Evolutionary conservation across 2,329 filamentous ascomycete species (phyloP).

Genomic region (Chaetomium sp.): DNA sequence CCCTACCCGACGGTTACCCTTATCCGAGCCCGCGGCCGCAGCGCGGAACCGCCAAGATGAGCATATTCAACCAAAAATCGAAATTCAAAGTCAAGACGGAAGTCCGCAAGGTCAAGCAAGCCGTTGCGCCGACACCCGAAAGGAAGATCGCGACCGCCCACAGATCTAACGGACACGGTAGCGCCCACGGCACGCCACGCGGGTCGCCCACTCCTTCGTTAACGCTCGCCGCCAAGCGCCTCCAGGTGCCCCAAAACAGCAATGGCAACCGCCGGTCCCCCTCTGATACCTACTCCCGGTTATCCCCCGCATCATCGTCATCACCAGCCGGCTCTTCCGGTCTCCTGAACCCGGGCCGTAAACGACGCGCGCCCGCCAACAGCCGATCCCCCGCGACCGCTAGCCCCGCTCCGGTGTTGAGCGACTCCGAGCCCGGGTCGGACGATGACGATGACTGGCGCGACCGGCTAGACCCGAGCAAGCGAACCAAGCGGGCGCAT

Average conservation of each 20-base stretch:
- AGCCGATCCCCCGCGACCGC: slow-evolving; percentile 42
- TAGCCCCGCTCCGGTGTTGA: slow-evolving; percentile 30
- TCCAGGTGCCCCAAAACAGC: not conserved
- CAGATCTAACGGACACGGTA: slow-evolving; percentile 22
- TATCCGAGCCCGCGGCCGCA: not conserved
- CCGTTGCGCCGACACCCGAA: slow-evolving; percentile 37
- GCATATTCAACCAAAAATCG: slow-evolving; percentile 37
- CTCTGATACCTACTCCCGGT: not conserved
- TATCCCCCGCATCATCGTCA: slow-evolving; percentile 2
- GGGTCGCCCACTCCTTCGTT: slow-evolving; percentile 17
- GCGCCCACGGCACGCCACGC: slow-evolving; percentile 16
- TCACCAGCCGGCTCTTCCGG: slow-evolving; percentile 18
- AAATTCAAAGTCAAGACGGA: slow-evolving; percentile 51
- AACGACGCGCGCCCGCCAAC: slow-evolving; percentile 39
- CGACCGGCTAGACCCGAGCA: slow-evolving; percentile 38
- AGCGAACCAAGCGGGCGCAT: slow-evolving; percentile 39
- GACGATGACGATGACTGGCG: slow-evolving; percentile 48
- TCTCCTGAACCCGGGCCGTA: slow-evolving; percentile 33
- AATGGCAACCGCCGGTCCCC: too few species aligned
- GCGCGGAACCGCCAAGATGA: slow-evolving; percentile 27
- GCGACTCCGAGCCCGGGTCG: slow-evolving; percentile 45
- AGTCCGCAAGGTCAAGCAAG: slow-evolving; percentile 30
- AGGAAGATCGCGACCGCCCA: slow-evolving; percentile 30
- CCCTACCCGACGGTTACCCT: too few species aligned
- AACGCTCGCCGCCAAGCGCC: slow-evolving; percentile 1